A percentile compares a stretch with the other conserved stretches of the same genome.
phyloP scores from a whole-genome alignment of 1,284 basidiomycete genomes.

The Cryptococcus hybrid region DNA sequence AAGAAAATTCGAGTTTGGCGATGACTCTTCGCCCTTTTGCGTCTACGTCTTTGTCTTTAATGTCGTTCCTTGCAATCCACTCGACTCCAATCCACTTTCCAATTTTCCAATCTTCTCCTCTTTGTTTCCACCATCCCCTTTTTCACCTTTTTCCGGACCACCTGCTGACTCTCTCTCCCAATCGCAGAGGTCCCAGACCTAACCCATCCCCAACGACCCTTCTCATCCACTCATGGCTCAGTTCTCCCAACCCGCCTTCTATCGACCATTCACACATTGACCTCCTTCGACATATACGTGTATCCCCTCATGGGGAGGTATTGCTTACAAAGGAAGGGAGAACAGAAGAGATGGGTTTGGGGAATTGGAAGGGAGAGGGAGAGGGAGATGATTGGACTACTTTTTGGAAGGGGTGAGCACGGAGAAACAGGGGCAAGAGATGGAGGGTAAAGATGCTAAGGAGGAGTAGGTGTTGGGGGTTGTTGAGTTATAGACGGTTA shows the following conservation, averaged over 20 bases:
- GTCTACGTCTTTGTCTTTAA: no score
- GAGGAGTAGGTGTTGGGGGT: no score
- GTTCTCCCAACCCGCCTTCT: constrained; percentile 55
- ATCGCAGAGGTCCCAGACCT: constrained; percentile 75
- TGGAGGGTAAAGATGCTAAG: no score
- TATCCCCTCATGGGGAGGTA: constrained; percentile 24
- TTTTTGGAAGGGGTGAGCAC: neutral
- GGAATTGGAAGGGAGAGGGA: constrained; percentile 16
- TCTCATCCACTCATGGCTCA: constrained; percentile 74
- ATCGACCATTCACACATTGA: constrained; percentile 63
- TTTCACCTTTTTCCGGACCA: no score
- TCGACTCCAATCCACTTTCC: neutral
- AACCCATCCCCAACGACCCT: constrained; percentile 69
- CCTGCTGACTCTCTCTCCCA: no score
- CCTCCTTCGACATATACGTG: constrained; percentile 50
- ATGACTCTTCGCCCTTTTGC: no score
- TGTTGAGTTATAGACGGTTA: no score
- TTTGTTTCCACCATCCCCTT: no score
- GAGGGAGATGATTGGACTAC: constrained; percentile 30
- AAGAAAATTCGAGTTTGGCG: no score
- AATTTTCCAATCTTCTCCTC: neutral
- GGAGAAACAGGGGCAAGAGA: no score
- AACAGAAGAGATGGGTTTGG: constrained; percentile 37
- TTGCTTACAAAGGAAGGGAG: constrained; percentile 26
- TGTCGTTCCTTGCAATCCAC: no score